phyloP scores from a whole-genome alignment of 768 basidiomycete species.

The Mrakia frigida region DNA sequence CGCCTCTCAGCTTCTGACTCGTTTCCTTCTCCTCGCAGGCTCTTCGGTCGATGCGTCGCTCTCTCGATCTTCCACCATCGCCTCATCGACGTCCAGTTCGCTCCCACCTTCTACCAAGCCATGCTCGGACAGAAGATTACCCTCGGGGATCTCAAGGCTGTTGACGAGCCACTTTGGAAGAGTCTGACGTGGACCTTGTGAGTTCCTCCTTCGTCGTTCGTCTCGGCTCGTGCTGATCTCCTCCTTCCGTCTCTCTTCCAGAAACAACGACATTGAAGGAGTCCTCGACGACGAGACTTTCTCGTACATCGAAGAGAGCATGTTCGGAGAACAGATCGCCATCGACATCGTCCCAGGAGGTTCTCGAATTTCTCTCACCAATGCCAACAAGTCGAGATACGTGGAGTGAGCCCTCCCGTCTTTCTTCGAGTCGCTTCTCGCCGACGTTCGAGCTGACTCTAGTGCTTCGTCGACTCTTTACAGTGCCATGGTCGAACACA shows the following conservation, averaged over 20 bases:
- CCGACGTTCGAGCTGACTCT: background rate
- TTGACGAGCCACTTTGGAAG: background rate
- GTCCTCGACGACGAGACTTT: background rate
- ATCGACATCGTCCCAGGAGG: background rate
- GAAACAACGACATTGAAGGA: background rate
- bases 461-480: background rate
- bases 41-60: slow-evolving; percentile 12
- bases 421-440: background rate
- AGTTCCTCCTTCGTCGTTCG: background rate
- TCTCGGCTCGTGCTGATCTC: no score
- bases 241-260: no score
- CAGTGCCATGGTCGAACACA: background rate
- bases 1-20: background rate
- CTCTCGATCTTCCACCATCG: slow-evolving; percentile 12
- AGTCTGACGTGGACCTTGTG: background rate
- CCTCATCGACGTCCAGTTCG: slow-evolving; percentile 13
- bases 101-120: slow-evolving; percentile 7
- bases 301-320: background rate
- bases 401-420: background rate
- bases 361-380: background rate
- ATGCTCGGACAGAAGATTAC: background rate
- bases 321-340: background rate
- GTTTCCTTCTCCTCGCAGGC: background rate
- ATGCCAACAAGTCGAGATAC: background rate
- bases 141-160: slow-evolving; percentile 5